phyloP scores from a whole-genome alignment of 441 rosid genomes.

The Theobroma grandiflorum region DNA sequence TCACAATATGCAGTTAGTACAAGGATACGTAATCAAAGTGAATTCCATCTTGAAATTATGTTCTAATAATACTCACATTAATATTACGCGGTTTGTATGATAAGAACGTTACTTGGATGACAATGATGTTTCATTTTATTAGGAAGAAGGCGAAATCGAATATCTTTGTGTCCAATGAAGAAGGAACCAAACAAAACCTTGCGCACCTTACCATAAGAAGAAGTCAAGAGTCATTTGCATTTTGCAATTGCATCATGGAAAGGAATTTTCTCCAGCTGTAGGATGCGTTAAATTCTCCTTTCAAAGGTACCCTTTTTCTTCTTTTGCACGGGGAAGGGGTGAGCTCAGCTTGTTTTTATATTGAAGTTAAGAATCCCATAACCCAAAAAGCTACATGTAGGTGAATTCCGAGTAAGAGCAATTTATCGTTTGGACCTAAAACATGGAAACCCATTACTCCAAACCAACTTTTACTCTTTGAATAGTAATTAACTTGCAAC shows the following conservation, averaged over 20 bases:
- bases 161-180: neutral
- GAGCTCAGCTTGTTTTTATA: neutral
- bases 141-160: neutral
- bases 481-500: neutral
- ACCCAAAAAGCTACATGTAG: neutral
- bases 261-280: conserved; percentile 1
- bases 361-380: neutral
- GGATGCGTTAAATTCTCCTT: neutral
- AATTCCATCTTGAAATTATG: neutral
- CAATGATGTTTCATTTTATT: neutral
- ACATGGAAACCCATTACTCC: neutral
- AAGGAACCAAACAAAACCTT: neutral
- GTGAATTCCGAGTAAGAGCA: neutral
- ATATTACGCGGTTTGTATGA: neutral
- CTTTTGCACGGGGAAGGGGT: neutral
- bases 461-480: neutral
- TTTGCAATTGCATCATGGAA: neutral
- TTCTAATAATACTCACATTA: neutral
- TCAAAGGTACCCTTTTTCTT: neutral
- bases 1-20: too few species aligned
- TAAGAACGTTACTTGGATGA: neutral
- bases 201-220: neutral
- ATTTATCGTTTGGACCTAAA: neutral
- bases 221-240: neutral
- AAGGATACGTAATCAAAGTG: neutral